Evolutionary conservation across 208 protist genomes (phyloP), one percentile per base, ranked within the genome.

Genomic region (Crithidia thermophila): DNA sequence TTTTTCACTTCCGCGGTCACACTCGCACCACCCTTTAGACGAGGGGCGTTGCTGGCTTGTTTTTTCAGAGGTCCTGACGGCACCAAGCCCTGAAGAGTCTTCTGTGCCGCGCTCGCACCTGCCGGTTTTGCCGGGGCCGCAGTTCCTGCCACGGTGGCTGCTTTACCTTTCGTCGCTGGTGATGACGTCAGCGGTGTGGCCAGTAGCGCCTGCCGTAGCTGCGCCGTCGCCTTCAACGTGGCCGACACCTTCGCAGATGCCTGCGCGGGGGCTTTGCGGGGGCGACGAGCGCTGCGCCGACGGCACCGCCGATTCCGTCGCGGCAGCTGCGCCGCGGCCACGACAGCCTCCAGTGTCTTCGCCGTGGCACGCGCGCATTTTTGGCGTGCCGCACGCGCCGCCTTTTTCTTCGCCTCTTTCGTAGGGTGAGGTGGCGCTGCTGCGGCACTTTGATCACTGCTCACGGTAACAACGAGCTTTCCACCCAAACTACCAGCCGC

Each of bases 1-100:
- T n/a, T n/a, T n/a, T n/a, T n/a, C n/a, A n/a, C n/a, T n/a, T n/a
- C n/a, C n/a, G n/a, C n/a, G n/a, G n/a, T n/a, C n/a, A n/a, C n/a
- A n/a, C n/a, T n/a, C n/a, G n/a, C n/a, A n/a, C n/a, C n/a, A n/a
- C n/a, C n/a, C n/a, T n/a, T n/a, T n/a, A 7, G 55, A 23, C 6
- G 20, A 21, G 58, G 14, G 28, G 34, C n/a, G 37, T 31, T 28
- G 46, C n/a, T 6, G 34, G 20, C 16, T 57, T 55, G 4, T 27
- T 67, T 70, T 34, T 51, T 62, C 39, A 72, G 65, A 3, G 71
- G 71, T 3, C 61, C 63, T 3, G 21, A 61, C 1, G 61, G 61
- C 37, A 71, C 71, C 36, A 77, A 16, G 0, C 47, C 16, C 28
- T 62, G 63, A 23, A 77, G 46, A 31, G 23, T 67, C 31, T 49